These are phyloP conservation scores for Fusarium sp. DNA, from an alignment of 2,329 filamentous ascomycete species.

Conservation along the genomic window DNA sequence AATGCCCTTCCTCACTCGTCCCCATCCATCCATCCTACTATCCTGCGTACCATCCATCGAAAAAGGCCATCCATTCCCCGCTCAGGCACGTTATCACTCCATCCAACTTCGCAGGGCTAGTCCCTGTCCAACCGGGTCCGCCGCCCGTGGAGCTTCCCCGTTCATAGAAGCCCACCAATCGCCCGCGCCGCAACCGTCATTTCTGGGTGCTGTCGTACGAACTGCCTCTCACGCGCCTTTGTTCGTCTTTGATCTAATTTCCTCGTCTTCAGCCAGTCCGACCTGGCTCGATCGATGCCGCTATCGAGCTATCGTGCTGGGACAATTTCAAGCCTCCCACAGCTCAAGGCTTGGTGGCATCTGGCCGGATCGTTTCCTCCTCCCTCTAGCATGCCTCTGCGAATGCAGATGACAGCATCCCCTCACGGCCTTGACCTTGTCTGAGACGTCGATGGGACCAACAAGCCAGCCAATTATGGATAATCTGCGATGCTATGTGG, in stretches of 20 bases:
- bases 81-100: slow-evolving; percentile 27
- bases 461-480: slow-evolving; percentile 6
- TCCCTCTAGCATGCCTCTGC: background rate
- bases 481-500: background rate
- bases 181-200: slow-evolving; percentile 28
- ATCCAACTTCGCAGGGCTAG: slow-evolving; percentile 17
- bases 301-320: background rate
- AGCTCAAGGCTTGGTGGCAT: background rate
- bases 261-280: slow-evolving; percentile 22
- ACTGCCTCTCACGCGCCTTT: slow-evolving; percentile 30
- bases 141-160: slow-evolving; percentile 3
- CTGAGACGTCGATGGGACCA: slow-evolving; percentile 25
- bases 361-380: background rate
- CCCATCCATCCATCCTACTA: background rate
- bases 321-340: slow-evolving; percentile 1
- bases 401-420: slow-evolving; percentile 15
- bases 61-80: background rate
- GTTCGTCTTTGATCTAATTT: slow-evolving; percentile 24
- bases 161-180: slow-evolving; percentile 38
- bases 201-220: slow-evolving; percentile 34
- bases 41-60: slow-evolving; percentile 21
- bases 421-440: slow-evolving; percentile 19
- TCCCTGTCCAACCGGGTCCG: slow-evolving; percentile 26
- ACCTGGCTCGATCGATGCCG: slow-evolving; percentile 3
- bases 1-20: slow-evolving; percentile 6